Conservation (phyloP, 164 flowering plant genomes). For the Magnolia changhungtana region DNA sequence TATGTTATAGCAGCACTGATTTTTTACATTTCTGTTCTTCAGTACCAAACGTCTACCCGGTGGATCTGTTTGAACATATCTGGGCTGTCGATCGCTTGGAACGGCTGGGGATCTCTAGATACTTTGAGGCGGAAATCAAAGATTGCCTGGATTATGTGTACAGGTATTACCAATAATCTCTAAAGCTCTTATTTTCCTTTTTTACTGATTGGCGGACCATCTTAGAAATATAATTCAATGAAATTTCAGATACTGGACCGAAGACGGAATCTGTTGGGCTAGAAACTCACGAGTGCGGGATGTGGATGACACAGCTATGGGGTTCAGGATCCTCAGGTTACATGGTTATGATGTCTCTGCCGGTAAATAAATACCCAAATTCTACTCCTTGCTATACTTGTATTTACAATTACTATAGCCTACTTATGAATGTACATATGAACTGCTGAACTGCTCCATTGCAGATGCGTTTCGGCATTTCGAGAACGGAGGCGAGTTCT, state of each 20-base stretch:
- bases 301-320: slow-evolving; percentile 94
- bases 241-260: slow-evolving; percentile 60
- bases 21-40: neutral
- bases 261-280: slow-evolving; percentile 85
- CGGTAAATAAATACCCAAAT: slow-evolving; percentile 38
- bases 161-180: slow-evolving; percentile 32
- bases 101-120: slow-evolving; percentile 72
- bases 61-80: slow-evolving; percentile 63
- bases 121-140: slow-evolving; percentile 46
- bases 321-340: slow-evolving; percentile 68
- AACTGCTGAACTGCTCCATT: too few species aligned
- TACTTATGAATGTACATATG: too few species aligned
- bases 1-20: neutral
- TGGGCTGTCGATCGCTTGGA: slow-evolving; percentile 77
- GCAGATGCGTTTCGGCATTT: slow-evolving; percentile 70
- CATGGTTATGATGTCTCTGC: slow-evolving; percentile 76
- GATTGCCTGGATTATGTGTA: slow-evolving; percentile 49
- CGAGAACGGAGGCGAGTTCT: slow-evolving; percentile 65
- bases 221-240: neutral
- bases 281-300: slow-evolving; percentile 63
- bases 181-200: neutral
- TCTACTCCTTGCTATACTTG: neutral
- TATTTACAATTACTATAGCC: too few species aligned
- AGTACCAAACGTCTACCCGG: slow-evolving; percentile 80
- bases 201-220: too few species aligned